These are phyloP conservation scores for Aspergillus incahuasiensis DNA, from an alignment of 495 filamentous ascomycete species.

Conservation along the genomic window DNA sequence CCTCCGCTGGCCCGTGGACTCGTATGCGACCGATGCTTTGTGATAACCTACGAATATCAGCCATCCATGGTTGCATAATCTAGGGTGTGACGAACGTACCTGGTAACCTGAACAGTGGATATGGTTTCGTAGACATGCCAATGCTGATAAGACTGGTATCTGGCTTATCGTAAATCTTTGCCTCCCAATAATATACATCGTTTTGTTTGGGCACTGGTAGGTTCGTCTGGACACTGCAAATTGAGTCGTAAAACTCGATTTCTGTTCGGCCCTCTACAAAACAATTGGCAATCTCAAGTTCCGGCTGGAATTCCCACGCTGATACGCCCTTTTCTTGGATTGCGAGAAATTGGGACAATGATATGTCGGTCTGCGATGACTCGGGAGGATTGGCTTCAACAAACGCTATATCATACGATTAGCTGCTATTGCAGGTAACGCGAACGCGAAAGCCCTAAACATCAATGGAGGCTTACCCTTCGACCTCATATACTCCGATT, in stretches of 20 bases:
- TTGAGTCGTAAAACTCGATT: conserved; percentile 97
- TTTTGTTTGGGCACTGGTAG: conserved; percentile 97
- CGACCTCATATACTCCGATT: conserved; percentile 85
- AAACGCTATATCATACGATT: conserved; percentile 59
- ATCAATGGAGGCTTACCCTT: conserved; percentile 63
- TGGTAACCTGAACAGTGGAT: conserved; percentile 89
- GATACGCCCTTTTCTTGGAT: conserved; percentile 99
- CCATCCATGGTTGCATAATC: background rate
- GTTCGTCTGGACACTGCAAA: conserved; percentile 96
- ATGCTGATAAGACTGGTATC: conserved; percentile 80
- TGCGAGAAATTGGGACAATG: conserved; percentile 91
- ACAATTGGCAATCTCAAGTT: conserved; percentile 97
- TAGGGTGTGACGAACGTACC: conserved; percentile 49
- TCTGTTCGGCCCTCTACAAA: conserved; percentile 96
- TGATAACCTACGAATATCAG: conserved; percentile 66
- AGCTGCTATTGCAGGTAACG: conserved; percentile 3
- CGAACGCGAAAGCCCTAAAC: background rate
- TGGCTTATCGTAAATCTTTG: conserved; percentile 96
- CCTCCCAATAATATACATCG: conserved; percentile 99
- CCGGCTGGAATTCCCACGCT: conserved; percentile 98
- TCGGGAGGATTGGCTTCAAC: conserved; percentile 92
- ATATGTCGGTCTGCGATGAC: conserved; percentile 93
- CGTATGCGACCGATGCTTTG: conserved; percentile 85
- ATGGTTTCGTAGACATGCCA: conserved; percentile 93
- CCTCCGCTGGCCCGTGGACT: conserved; percentile 78